phyloP scores from a whole-genome alignment of 2,329 filamentous ascomycete genomes.

The Neopestalotiopsis rosae region DNA sequence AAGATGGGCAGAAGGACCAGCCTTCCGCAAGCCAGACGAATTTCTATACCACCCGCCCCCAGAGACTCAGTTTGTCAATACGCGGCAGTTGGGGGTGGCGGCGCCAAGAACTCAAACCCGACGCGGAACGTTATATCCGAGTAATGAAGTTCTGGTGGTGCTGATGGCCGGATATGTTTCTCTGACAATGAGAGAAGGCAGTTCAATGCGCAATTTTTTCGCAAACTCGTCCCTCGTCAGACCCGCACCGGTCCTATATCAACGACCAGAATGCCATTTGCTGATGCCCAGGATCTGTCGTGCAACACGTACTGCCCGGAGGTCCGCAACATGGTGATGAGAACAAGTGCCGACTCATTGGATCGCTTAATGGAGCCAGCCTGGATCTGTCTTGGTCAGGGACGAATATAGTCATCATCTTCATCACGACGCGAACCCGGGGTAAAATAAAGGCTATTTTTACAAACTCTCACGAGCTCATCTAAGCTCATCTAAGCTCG shows the following conservation, averaged over 20 bases:
- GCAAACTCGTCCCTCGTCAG: neutral
- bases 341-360: neutral
- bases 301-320: neutral
- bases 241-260: neutral
- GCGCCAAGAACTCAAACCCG: too few relatives aligned
- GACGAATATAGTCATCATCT: neutral
- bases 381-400: neutral
- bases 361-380: neutral
- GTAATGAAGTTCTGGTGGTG: too few relatives aligned
- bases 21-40: neutral
- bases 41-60: neutral
- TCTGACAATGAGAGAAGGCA: too few relatives aligned
- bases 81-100: too few relatives aligned
- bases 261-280: neutral
- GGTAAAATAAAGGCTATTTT: neutral
- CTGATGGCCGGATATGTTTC: too few relatives aligned
- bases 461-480: neutral
- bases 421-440: neutral
- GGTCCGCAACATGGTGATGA: neutral
- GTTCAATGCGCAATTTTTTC: too few relatives aligned
- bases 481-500: slow-evolving; percentile 1
- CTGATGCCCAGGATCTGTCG: neutral
- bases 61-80: neutral
- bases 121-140: too few relatives aligned
- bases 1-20: neutral